Percentiles rank a stretch among this genome's conserved stretches.
Conservation (phyloP, 2,329 filamentous ascomycete genomes). For the Pseudocercospora macadamiae region DNA sequence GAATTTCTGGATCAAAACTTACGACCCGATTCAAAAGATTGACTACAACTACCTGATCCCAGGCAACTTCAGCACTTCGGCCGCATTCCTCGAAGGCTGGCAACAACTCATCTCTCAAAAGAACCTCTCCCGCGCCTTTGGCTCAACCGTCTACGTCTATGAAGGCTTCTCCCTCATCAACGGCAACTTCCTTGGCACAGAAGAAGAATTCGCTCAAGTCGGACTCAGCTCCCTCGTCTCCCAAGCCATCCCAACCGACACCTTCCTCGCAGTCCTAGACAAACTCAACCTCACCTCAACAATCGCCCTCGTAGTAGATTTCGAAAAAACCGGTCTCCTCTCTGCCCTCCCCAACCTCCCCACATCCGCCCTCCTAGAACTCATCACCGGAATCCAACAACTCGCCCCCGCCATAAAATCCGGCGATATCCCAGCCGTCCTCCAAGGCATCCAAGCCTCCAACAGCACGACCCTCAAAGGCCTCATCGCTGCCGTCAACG, state of each 20-base stretch:
- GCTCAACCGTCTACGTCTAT: constrained; percentile 22
- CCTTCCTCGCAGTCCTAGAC: constrained; percentile 16
- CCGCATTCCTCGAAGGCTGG: constrained; percentile 18
- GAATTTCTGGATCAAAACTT: constrained; percentile 25
- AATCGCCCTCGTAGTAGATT: constrained; percentile 6
- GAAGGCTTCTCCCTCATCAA: constrained; percentile 20
- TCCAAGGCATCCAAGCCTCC: constrained; percentile 8
- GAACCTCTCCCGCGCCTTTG: constrained; percentile 20
- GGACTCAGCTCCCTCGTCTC: constrained; percentile 2
- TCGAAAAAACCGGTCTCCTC: constrained; percentile 15
- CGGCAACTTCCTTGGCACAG: constrained; percentile 22
- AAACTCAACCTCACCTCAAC: constrained; percentile 20
- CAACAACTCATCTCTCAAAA: constrained; percentile 21
- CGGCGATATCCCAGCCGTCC: constrained; percentile 13
- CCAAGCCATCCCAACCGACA: constrained; percentile 10
- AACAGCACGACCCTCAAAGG: constrained; percentile 14
- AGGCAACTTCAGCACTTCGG: constrained; percentile 13
- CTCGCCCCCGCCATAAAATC: constrained; percentile 15
- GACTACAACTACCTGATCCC: constrained; percentile 24
- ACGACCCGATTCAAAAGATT: constrained; percentile 24
- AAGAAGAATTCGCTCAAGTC: constrained; percentile 21
- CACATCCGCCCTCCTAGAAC: constrained; percentile 1
- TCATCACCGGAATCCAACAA: constrained; percentile 14
- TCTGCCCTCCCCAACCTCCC: constrained; percentile 12
- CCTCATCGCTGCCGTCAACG: constrained; percentile 5